These are phyloP conservation scores for Ophiostoma sp. DNA, from an alignment of 2,329 filamentous ascomycete species.

Conservation along the genomic window DNA sequence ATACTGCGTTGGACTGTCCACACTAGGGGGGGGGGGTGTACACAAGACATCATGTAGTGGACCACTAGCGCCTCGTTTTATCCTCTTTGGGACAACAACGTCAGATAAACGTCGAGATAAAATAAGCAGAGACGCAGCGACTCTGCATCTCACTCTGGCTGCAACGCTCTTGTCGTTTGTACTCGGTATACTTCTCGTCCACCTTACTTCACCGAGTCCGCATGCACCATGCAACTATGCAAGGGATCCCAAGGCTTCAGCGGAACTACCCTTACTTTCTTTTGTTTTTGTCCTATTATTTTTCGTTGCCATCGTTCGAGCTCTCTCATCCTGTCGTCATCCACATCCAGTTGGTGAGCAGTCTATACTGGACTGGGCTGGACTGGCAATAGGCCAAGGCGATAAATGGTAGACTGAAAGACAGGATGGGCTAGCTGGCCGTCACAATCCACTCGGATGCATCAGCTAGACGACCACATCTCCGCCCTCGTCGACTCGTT, in stretches of 20 bases:
- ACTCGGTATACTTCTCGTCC: background rate
- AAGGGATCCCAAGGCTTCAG: background rate
- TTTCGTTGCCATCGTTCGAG: background rate
- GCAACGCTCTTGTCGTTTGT: background rate
- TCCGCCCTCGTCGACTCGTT: slow-evolving; percentile 1
- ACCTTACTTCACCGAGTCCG: background rate
- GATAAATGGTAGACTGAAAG: background rate
- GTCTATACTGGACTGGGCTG: background rate
- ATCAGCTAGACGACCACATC: background rate
- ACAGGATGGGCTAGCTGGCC: background rate
- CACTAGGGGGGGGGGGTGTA: background rate
- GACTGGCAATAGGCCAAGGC: background rate
- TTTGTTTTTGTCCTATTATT: background rate
- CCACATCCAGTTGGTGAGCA: background rate
- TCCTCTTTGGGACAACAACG: slow-evolving; percentile 13
- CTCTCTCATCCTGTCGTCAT: background rate
- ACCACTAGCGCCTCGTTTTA: background rate
- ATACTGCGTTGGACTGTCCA: background rate
- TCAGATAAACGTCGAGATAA: slow-evolving; percentile 12
- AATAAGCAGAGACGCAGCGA: background rate
- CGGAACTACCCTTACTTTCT: background rate
- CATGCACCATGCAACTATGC: slow-evolving; percentile 2
- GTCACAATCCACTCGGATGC: background rate
- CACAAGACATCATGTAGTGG: slow-evolving; percentile 13
- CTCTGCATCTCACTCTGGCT: background rate